Conservation (phyloP, 2,329 filamentous ascomycete species). For the Diaporthe nobilis region DNA sequence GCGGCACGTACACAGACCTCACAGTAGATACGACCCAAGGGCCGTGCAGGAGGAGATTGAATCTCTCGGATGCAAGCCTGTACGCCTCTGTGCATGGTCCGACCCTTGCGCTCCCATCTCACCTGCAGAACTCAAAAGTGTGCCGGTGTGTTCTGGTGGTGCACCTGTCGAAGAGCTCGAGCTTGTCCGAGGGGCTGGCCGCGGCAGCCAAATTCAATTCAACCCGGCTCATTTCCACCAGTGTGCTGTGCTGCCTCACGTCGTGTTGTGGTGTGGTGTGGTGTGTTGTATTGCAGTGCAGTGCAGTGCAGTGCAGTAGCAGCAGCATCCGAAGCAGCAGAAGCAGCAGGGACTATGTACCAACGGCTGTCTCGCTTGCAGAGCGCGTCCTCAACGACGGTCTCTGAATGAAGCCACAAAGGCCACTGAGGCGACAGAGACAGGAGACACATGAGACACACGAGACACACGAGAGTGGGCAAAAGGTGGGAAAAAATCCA, state of each 20-base stretch:
- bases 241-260: constrained; percentile 16
- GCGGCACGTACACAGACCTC: constrained; percentile 14
- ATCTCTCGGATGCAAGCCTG: constrained; percentile 14
- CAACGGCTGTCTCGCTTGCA: constrained; percentile 25
- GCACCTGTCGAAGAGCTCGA: constrained; percentile 8
- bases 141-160: constrained; percentile 10
- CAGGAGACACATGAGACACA: constrained; percentile 9
- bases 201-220: constrained; percentile 31
- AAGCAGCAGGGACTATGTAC: background rate
- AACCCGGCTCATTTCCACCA: constrained; percentile 28
- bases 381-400: background rate
- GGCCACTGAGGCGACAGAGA: background rate
- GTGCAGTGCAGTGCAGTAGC: background rate
- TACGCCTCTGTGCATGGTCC: constrained; percentile 12
- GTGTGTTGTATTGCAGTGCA: constrained; percentile 14
- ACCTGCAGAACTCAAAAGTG: constrained; percentile 33
- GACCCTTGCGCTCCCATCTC: constrained; percentile 20
- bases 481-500: background rate
- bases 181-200: constrained; percentile 26
- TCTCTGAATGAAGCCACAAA: background rate
- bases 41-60: constrained; percentile 18
- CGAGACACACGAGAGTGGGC: background rate
- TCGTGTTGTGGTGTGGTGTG: constrained; percentile 8
- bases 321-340: background rate
- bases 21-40: constrained; percentile 23